Evolutionary conservation across 768 basidiomycete species (phyloP).

Genomic region (Naganishia kalamii): DNA sequence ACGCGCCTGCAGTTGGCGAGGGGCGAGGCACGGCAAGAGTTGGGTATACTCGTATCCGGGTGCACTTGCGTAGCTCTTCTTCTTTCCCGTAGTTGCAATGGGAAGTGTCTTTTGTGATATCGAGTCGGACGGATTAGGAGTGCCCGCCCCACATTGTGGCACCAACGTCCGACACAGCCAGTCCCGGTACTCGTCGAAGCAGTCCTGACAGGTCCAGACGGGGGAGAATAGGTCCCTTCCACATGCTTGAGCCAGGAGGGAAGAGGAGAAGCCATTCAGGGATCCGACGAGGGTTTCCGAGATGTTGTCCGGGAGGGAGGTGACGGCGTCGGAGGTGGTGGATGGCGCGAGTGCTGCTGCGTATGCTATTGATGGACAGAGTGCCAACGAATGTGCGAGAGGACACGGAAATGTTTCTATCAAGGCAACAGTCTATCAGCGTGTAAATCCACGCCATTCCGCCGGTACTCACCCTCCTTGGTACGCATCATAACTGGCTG

Average conservation of each 20-base stretch:
- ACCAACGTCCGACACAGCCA: conserved; percentile 43
- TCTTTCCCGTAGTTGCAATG: too few species aligned
- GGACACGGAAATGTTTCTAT: conserved; percentile 43
- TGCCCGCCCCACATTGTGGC: conserved; percentile 32
- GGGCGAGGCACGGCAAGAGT: conserved; percentile 42
- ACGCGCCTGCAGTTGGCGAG: conserved; percentile 38
- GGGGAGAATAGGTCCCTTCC: conserved; percentile 45
- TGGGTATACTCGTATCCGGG: conserved; percentile 37
- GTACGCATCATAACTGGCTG: conserved; percentile 42
- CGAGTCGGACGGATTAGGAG: neutral
- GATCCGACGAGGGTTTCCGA: conserved; percentile 27
- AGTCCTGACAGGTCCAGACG: conserved; percentile 43
- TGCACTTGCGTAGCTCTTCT: neutral
- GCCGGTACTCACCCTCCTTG: conserved; percentile 37
- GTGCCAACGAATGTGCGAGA: conserved; percentile 32
- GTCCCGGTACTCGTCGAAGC: conserved; percentile 40
- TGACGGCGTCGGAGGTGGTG: conserved; percentile 14
- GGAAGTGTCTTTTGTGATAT: conserved; percentile 16
- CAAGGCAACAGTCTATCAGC: neutral
- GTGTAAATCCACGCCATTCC: neutral
- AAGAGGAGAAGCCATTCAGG: conserved; percentile 40
- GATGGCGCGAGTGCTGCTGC: conserved; percentile 34
- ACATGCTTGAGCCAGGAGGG: conserved; percentile 40
- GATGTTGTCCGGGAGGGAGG: conserved; percentile 32
- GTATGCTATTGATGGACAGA: conserved; percentile 42